Base-by-base conservation (phyloP, 2,329 filamentous ascomycete genomes). In the Lachnellula arida region DNA sequence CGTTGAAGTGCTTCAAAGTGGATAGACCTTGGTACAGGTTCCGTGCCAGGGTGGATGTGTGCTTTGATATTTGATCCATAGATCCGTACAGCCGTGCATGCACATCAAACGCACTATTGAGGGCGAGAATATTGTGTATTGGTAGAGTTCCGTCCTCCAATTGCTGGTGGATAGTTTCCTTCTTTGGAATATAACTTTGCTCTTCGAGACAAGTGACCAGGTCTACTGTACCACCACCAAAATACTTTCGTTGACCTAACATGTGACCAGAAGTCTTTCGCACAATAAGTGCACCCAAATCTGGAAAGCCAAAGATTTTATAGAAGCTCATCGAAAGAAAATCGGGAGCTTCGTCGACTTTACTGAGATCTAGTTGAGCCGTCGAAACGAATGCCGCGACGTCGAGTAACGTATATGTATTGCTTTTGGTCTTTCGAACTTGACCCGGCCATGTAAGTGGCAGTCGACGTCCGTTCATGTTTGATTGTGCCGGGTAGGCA, bases 301-400 rank as follows among this genome's bases (percentile, higher is more conserved):
- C 90, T 0, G 93, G 93, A 62, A 97, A 97, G 1, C 94, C 93
- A 70, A 97, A 97, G n/a, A 97, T 92, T 71, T 97, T 99, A 75
- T 97, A 95, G 61, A 97, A 85, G 71, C 92, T 97, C 43, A 97
- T 67, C 0, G 90, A 88, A 0, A 84, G 87, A 63, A 97, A 97
- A 70, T 97, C 93, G 1, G 93, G 89, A 0, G 87, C 84, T 0
- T 73, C 68, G 0, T 76, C 74, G 0, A 78, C 64, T 62, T 88
- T 74, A 54, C 82, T 77, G 2, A 97, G 75, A 66, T 95, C 82
- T 6, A 97, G 75, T 1, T 83, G 84, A 4, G 88, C 84, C 0
- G 92, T 96, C 7, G 91, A 86, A 9, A 85, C 87, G 11, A 90
- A 77, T 0, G 91, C 88, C 5, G 94, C 91, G 9, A 90, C 92